Evolutionary conservation across 106 monocot species (phyloP), one percentile per base, ranked within the genome.

Genomic region (Platanthera zijinensis): DNA sequence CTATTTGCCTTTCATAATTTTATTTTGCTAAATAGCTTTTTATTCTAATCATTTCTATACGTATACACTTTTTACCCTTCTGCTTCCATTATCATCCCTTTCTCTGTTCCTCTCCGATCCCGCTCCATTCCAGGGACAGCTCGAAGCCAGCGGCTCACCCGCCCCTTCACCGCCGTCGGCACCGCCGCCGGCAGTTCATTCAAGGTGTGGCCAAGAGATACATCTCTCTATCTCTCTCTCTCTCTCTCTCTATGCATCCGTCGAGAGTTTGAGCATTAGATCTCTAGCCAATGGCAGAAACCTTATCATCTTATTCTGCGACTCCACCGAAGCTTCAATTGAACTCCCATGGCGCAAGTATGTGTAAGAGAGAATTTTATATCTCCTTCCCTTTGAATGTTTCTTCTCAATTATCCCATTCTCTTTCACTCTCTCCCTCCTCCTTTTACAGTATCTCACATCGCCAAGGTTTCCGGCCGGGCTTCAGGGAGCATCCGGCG

Each of bases 191-290:
- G 39, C 39, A 39, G 39, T 2, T 39, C 39, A 39, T 39, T 39
- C 1, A 39, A 39, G 39, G 2, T 39, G 39, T 39, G 39, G 39
- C 39, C 39, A 39, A 39, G 39, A 3, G 39, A 39, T 39, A 39
- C 39, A 39, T 3, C 39, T 39, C 32, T 32, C 32, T 56, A 5
- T 19, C 7, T n/a, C n/a, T n/a, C n/a, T n/a, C n/a, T n/a, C n/a
- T n/a, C n/a, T n/a, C 25, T 90, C 50, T 99, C 94, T 76, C 89
- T 92, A 6, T 21, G 59, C 66, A 32, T 66, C 12, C 66, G 3
- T 11, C 32, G 32, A 66, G 32, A 66, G 66, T 66, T 66, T 19
- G 30, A 66, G 30, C 66, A 30, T 18, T 66, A 25, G 6, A 11
- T 66, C 11, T 66, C 8, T 22, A 25, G 17, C 4, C 12, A 32